Percentiles rank a stretch among this genome's conserved stretches.
These are phyloP conservation scores for Debaryomyces coudertii DNA, from an alignment of 1,139 yeast species.

Conservation along the genomic window DNA sequence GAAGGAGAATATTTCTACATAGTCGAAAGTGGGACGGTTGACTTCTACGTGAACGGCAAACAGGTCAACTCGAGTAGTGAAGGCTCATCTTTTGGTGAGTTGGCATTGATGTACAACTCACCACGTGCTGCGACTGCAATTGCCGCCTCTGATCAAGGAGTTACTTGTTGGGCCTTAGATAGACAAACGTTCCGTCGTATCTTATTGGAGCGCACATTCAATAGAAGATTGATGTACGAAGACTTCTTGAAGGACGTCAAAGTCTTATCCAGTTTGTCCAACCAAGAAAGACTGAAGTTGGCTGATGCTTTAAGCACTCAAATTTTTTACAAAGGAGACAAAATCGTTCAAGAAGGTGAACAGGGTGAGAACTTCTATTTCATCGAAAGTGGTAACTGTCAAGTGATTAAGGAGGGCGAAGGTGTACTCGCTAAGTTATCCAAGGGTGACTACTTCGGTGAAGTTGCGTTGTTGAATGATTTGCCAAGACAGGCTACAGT, in stretches of 20 bases:
- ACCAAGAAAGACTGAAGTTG: conserved; percentile 84
- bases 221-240: conserved; percentile 89
- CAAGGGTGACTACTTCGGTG: conserved; percentile 95
- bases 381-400: conserved; percentile 85
- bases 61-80: conserved; percentile 76
- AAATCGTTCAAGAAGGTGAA: conserved; percentile 86
- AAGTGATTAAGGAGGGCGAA: conserved; percentile 60
- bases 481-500: conserved; percentile 95
- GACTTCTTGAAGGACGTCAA: conserved; percentile 87
- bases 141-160: conserved; percentile 62
- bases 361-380: conserved; percentile 89
- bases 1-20: conserved; percentile 95
- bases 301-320: conserved; percentile 93
- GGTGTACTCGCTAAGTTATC: conserved; percentile 64
- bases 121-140: conserved; percentile 96
- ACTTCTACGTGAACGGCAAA: conserved; percentile 72
- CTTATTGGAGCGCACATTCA: conserved; percentile 84
- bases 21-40: conserved; percentile 83
- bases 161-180: conserved; percentile 85
- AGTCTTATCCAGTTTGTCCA: conserved; percentile 69
- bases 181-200: conserved; percentile 92
- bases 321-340: conserved; percentile 69
- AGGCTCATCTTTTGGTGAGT: conserved; percentile 93
- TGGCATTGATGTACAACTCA: conserved; percentile 95
- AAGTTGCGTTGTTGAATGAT: conserved; percentile 88